Evolutionary conservation across 805 yeast genomes (phyloP), one percentile per base, ranked within the genome.

Genomic region (Saturnispora bothae): DNA sequence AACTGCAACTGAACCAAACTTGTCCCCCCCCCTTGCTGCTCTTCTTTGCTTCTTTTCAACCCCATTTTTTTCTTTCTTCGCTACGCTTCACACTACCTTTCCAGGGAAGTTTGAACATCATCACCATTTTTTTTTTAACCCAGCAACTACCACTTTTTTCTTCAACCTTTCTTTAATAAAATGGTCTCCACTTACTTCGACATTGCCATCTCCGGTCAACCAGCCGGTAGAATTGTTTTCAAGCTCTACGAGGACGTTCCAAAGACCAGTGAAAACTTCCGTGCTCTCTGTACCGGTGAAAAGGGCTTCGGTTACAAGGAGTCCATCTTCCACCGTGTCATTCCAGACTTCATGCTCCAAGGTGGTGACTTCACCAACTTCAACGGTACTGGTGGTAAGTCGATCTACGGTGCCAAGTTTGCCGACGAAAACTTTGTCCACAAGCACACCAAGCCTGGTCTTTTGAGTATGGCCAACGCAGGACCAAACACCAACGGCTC

Each of bases 341-440:
- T 86, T 57, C 96, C 96, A 49, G 78, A 82, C 63, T 88, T 88
- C 72, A 88, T 88, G 97, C 71, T 89, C 60, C 97, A 88, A 73
- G 96, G 88, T 61, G 89, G 89, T 69, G 92, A 82, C 65, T 78
- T 82, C 66, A 81, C 85, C 59, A 64, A 69, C 65, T 80, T 83
- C 63, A 78, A 83, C 62, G 96, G 97, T 51, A 77, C 82, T 52
- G 97, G 97, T 61, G 97, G 97, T 61, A 78, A 77, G 63, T 79
- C 86, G 34, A 81, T 81, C 63, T 81, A 81, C 62, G 92, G 89
- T 52, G 66, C 65, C 49, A 76, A 73, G 50, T 61, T 59, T 44
- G 52, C 63, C 23, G 79, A 75, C 45, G 79, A 76, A 65, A 79
- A 82, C 71, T 83, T 83, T 57, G 49, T 61, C 49, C 73, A 74